These are phyloP conservation scores for Durotheca rogersii DNA, from an alignment of 495 filamentous ascomycete species.

Conservation along the genomic window DNA sequence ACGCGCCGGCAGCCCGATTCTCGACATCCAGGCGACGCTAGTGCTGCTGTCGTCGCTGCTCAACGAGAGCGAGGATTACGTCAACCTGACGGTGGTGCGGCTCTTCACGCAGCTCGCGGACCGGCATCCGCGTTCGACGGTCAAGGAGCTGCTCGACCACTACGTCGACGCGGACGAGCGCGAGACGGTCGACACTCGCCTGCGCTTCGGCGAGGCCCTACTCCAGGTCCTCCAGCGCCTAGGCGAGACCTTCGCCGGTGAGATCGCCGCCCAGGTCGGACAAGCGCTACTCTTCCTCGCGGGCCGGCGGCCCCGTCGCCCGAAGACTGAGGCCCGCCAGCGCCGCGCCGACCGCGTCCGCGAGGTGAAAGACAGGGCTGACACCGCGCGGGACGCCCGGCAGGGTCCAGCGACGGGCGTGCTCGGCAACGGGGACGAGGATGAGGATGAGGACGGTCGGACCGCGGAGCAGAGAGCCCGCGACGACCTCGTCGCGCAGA, in stretches of 20 bases:
- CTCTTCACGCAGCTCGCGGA: constrained; percentile 65
- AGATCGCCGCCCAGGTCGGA: constrained; percentile 55
- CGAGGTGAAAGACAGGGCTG: constrained; percentile 51
- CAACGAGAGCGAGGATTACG: constrained; percentile 70
- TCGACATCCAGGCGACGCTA: constrained; percentile 69
- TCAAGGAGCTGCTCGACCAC: constrained; percentile 64
- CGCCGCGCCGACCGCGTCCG: constrained; percentile 48
- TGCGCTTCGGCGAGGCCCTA: constrained; percentile 73
- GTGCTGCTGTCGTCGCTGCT: constrained; percentile 67
- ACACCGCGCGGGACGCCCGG: constrained; percentile 56
- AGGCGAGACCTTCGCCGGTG: constrained; percentile 60
- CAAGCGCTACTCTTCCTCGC: constrained; percentile 67
- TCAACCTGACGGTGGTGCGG: constrained; percentile 70
- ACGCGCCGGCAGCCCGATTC: constrained; percentile 57
- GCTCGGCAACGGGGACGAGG: too few species aligned
- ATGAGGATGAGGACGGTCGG: too few species aligned
- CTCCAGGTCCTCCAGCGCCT: constrained; percentile 68
- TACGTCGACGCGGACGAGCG: constrained; percentile 66
- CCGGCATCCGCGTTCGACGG: constrained; percentile 64
- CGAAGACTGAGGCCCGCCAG: constrained; percentile 54
- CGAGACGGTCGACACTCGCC: constrained; percentile 61
- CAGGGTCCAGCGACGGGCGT: too few species aligned
- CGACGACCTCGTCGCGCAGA: constrained; percentile 58
- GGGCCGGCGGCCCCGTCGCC: constrained; percentile 59
- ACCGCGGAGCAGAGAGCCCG: constrained; percentile 51